Base-by-base conservation (phyloP, 352 stramenopile species). In the Phytophthora syringae region DNA sequence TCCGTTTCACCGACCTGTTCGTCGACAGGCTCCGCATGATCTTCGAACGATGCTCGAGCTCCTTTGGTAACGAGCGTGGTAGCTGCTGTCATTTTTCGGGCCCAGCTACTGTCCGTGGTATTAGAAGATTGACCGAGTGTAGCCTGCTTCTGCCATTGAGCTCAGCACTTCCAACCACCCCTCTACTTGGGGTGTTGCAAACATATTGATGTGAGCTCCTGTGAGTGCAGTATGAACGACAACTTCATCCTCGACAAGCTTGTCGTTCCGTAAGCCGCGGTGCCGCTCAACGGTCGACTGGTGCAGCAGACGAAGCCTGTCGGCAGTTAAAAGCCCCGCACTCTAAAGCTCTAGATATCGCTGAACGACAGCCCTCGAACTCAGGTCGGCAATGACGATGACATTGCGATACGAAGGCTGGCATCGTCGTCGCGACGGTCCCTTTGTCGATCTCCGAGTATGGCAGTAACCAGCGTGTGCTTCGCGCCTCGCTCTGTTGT, bases 231-330 rank as follows among this genome's bases (percentile, higher is more conserved):
- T 16, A 36, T 36, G 28, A 36, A 11, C 7, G 28, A 12, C 7
- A 12, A 12, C 30, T 9, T 36, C 30, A 12, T 12, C 15, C 9
- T 36, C 30, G 9, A 36, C 30, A 36, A 12, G 30, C 30, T 36
- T 12, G 9, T 32, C 4, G 27, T 4, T 4, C 9, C 10, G 15
- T 36, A 39, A 42, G 20, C 13, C 34, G 34, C 6, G 32, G 32
- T 47, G 32, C 49, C 36, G 2, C 21, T 2, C 12, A 57, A 36
- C 50, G 15, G 22, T 6, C 32, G 21, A 47, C 49, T 11, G 51
- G 51, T 58, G 51, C 51, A 39, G 36, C 51, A 48, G 51, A 48
- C 27, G 47, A 32, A 40, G 48, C 28, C 13, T n/a, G n/a, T n/a
- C n/a, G n/a, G n/a, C n/a, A n/a, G 28, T 54, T 54, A 54, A 43